Conservation (phyloP, 1,284 basidiomycete genomes). For the Chalciporus sp. region DNA sequence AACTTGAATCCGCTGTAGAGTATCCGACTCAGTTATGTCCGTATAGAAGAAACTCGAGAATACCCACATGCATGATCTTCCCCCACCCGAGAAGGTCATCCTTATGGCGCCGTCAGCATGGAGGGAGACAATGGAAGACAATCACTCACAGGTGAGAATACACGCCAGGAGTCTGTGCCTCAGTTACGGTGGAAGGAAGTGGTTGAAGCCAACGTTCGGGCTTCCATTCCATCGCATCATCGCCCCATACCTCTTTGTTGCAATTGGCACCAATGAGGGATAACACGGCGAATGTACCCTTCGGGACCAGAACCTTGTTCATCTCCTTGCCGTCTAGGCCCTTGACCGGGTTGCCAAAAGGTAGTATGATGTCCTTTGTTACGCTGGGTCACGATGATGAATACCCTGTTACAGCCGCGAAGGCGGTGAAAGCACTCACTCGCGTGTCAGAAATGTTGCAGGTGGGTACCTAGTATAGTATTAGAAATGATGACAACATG, state of each 20-base stretch:
- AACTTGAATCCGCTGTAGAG: slow-evolving; percentile 22
- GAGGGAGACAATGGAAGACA: not conserved
- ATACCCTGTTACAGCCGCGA: not conserved
- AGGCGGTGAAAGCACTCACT: not conserved
- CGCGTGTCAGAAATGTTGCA: not conserved
- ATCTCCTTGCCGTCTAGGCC: slow-evolving; percentile 18
- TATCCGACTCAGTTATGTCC: not conserved
- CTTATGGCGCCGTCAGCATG: slow-evolving; percentile 14
- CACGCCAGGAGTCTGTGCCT: slow-evolving; percentile 26
- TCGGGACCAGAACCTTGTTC: slow-evolving; percentile 27
- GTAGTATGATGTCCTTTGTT: slow-evolving; percentile 4
- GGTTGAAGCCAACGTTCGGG: slow-evolving; percentile 10
- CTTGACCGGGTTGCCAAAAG: slow-evolving; percentile 10
- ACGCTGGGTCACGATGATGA: slow-evolving; percentile 12
- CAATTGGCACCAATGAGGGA: slow-evolving; percentile 33
- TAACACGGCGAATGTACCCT: slow-evolving; percentile 29
- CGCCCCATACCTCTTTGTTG: slow-evolving; percentile 16
- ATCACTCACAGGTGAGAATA: slow-evolving; percentile 25
- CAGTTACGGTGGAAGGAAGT: slow-evolving; percentile 28
- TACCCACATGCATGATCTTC: slow-evolving; percentile 37
- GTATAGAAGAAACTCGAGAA: slow-evolving; percentile 9
- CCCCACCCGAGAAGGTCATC: slow-evolving; percentile 38
- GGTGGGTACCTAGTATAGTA: slow-evolving; percentile 1
- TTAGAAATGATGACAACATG: not conserved
- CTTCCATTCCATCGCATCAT: too few relatives aligned